phyloP scores from a whole-genome alignment of 2,329 filamentous ascomycete species.

The Pseudocercospora vitis region DNA sequence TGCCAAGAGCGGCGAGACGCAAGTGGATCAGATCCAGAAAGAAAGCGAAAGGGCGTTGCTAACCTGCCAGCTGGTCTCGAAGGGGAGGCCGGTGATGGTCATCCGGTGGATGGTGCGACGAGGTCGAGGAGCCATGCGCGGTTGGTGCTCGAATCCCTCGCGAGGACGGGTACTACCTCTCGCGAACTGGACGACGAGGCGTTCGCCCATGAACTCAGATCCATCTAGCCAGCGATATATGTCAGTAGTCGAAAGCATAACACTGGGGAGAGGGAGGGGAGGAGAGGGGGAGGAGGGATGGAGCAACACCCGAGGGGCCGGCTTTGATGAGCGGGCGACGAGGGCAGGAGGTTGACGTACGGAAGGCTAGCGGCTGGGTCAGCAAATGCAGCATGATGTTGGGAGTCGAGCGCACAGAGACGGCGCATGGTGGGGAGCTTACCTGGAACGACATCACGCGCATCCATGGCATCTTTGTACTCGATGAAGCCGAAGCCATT shows the following conservation, averaged over 20 bases:
- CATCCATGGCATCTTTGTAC: conserved; percentile 98
- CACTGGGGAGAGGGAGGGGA: conserved; percentile 13
- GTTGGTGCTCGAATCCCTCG: conserved; percentile 61
- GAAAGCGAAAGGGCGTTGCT: conserved; percentile 54
- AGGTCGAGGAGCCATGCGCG: conserved; percentile 73
- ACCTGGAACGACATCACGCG: conserved; percentile 97
- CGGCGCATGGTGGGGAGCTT: conserved; percentile 43
- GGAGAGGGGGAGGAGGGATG: conserved; percentile 10
- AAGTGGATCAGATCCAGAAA: conserved; percentile 38
- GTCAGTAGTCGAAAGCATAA: conserved; percentile 34
- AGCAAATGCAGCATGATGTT: conserved; percentile 26
- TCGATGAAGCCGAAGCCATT: conserved; percentile 99
- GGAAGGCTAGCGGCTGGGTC: conserved; percentile 50
- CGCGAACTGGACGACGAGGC: conserved; percentile 96
- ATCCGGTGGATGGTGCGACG: conserved; percentile 94
- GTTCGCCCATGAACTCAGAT: conserved; percentile 96
- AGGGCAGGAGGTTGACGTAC: conserved; percentile 44
- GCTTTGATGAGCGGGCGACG: conserved; percentile 13
- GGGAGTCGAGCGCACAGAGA: conserved; percentile 15
- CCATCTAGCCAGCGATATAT: conserved; percentile 65
- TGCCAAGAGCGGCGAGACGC: not conserved
- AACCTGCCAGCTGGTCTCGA: conserved; percentile 99
- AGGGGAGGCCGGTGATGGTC: conserved; percentile 94
- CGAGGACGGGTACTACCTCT: conserved; percentile 73
- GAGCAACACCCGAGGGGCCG: conserved; percentile 22